These are phyloP conservation scores for Fonsecaea nubica DNA, from an alignment of 2,329 filamentous ascomycete species.

Conservation along the genomic window DNA sequence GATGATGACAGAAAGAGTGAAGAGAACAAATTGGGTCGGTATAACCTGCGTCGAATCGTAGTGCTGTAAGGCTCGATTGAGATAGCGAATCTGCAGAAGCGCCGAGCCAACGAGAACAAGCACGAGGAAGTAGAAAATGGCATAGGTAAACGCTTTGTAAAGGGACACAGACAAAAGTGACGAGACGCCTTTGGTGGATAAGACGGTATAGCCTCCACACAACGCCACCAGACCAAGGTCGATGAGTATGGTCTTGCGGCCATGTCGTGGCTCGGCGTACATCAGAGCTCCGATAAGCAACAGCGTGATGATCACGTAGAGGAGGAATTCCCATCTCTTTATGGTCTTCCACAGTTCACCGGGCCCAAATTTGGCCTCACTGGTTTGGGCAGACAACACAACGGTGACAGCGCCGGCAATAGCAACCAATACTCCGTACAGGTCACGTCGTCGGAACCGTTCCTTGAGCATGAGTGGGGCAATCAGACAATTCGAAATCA, in stretches of 20 bases:
- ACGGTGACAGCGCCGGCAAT: constrained; percentile 89
- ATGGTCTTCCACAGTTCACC: constrained; percentile 90
- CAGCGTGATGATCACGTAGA: constrained; percentile 81
- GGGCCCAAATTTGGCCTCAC: constrained; percentile 89
- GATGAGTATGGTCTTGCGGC: constrained; percentile 84
- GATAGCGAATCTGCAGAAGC: constrained; percentile 94
- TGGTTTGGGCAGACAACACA: constrained; percentile 85
- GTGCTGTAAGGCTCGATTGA: constrained; percentile 86
- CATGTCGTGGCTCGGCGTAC: constrained; percentile 82
- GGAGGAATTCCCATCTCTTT: constrained; percentile 84
- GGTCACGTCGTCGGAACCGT: constrained; percentile 80
- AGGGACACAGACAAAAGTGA: constrained; percentile 92
- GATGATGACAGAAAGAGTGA: constrained; percentile 92
- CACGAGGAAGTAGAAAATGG: constrained; percentile 86
- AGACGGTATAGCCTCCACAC: constrained; percentile 95
- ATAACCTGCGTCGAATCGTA: constrained; percentile 99
- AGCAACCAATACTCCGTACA: constrained; percentile 85
- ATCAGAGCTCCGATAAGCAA: constrained; percentile 77
- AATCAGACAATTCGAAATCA: constrained; percentile 96
- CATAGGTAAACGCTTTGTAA: constrained; percentile 86
- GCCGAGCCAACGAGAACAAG: constrained; percentile 81
- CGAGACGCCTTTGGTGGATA: constrained; percentile 95
- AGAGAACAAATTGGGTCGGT: constrained; percentile 95
- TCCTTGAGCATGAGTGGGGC: constrained; percentile 94
- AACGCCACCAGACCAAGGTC: constrained; percentile 91